A percentile compares a stretch with the other conserved stretches of the same genome.
These are phyloP conservation scores for Pythium biforme DNA, from an alignment of 352 stramenopile genomes.

Conservation along the genomic window DNA sequence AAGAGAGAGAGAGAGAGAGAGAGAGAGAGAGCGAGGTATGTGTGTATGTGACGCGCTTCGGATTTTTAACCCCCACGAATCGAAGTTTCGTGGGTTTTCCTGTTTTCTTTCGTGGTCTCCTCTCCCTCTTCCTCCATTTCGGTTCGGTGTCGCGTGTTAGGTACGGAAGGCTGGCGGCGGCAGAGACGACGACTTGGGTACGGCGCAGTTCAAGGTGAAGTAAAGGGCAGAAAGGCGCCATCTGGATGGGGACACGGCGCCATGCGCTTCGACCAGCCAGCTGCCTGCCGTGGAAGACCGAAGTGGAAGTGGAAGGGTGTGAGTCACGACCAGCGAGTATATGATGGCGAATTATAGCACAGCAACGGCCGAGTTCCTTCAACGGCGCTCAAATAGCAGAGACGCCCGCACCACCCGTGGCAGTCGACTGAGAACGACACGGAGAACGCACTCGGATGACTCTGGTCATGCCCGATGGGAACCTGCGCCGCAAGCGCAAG, in stretches of 20 bases:
- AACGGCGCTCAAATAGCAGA: constrained; percentile 5
- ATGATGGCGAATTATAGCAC: constrained; percentile 15
- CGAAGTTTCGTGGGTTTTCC: constrained; percentile 4
- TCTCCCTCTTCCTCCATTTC: not conserved
- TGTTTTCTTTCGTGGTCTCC: not conserved
- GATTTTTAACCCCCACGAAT: constrained; percentile 11
- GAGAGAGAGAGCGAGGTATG: constrained; percentile 3
- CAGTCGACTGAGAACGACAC: constrained; percentile 3
- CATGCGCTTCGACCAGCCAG: not conserved
- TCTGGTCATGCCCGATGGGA: constrained; percentile 68
- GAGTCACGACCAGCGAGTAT: not conserved
- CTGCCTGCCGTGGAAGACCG: not conserved
- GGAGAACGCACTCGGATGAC: constrained; percentile 30
- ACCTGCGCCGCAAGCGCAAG: constrained; percentile 57
- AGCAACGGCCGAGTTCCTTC: not conserved
- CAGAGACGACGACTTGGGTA: no score
- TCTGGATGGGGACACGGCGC: not conserved
- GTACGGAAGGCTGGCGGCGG: not conserved
- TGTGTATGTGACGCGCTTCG: constrained; percentile 13
- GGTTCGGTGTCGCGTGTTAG: not conserved
- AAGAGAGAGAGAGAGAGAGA: constrained; percentile 5
- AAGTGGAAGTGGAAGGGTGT: not conserved
- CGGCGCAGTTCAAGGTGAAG: no score
- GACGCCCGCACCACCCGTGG: not conserved
- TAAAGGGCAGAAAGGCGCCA: no score